Conservation (phyloP, 306 rosid species). For the Sechiopsis laciniata region DNA sequence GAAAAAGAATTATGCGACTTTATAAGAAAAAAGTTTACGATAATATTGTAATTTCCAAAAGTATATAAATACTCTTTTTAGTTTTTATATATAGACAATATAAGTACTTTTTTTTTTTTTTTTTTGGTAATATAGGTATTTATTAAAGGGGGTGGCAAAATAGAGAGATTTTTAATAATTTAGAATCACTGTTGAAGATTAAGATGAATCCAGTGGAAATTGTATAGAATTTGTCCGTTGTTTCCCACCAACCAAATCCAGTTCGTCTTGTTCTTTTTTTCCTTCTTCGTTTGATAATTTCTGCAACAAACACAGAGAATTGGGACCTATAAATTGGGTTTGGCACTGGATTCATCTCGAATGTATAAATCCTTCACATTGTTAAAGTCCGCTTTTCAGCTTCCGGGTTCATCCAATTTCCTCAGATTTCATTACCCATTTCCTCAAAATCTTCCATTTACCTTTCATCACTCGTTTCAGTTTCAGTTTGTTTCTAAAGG, state of each 20-base stretch:
- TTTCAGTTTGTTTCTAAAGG: too few species aligned
- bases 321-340: neutral
- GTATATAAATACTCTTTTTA: too few species aligned
- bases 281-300: neutral
- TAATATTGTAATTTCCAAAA: too few species aligned
- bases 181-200: neutral
- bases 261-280: slow-evolving; percentile 14
- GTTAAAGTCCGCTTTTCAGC: neutral
- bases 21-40: too few species aligned
- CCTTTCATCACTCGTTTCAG: neutral
- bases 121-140: too few species aligned
- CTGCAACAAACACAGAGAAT: neutral
- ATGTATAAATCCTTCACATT: neutral
- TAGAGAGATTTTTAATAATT: too few species aligned
- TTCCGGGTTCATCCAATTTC: neutral
- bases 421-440: neutral
- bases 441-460: neutral
- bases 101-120: too few species aligned
- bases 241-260: slow-evolving; percentile 18
- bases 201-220: neutral
- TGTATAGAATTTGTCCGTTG: neutral
- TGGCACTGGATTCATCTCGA: neutral
- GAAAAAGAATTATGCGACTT: too few species aligned
- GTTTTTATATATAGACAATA: too few species aligned
- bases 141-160: too few species aligned